Evolutionary conservation across 495 filamentous ascomycete genomes (phyloP).

Genomic region (Penicillium longicatenatum): DNA sequence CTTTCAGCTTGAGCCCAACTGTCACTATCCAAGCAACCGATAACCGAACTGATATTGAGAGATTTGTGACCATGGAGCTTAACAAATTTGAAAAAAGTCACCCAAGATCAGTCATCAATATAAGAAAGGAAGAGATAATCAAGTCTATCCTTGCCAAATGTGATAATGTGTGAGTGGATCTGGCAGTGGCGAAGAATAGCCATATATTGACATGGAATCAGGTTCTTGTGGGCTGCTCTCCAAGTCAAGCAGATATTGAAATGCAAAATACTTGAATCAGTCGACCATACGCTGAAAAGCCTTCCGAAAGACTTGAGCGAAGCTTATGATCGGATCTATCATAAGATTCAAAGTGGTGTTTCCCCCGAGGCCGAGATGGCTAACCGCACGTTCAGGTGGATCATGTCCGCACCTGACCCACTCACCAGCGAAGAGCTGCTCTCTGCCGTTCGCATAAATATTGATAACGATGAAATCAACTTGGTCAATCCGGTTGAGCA

Average conservation of each 20-base stretch:
- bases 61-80: slow-evolving; percentile 29
- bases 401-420: neutral
- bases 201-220: neutral
- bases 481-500: neutral
- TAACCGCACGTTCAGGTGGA: neutral
- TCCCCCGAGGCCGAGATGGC: neutral
- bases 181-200: neutral
- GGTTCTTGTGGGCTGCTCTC: slow-evolving; percentile 1
- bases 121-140: neutral
- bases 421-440: neutral
- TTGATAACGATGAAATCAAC: neutral
- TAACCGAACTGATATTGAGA: slow-evolving; percentile 33
- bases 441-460: neutral
- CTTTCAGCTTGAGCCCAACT: slow-evolving; percentile 27
- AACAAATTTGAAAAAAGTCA: slow-evolving; percentile 6
- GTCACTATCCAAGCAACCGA: slow-evolving; percentile 32
- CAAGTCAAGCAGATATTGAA: neutral
- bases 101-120: neutral
- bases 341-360: neutral
- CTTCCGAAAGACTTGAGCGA: neutral
- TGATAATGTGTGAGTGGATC: neutral
- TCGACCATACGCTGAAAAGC: neutral
- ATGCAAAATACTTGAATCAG: neutral
- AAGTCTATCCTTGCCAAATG: neutral
- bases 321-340: neutral